A percentile compares a stretch with the other conserved stretches of the same genome.
Conservation (phyloP, 192 early-diverging fungal genomes). For the Podila minutissima region DNA sequence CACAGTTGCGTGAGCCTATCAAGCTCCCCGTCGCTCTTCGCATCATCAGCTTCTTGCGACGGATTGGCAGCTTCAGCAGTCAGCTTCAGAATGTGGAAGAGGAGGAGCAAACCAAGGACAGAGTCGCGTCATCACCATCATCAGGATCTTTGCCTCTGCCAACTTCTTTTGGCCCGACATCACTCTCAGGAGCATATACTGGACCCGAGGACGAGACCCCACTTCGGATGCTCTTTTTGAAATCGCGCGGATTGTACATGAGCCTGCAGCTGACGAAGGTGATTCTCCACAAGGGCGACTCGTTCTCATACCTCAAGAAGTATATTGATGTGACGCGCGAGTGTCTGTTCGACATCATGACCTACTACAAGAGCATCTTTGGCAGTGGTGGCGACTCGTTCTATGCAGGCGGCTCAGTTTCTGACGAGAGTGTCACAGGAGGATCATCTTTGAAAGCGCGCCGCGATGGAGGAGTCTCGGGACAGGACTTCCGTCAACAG, state of each 20-base stretch:
- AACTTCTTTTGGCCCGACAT: not conserved
- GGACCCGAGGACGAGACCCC: slow-evolving; percentile 65
- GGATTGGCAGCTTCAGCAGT: slow-evolving; percentile 69
- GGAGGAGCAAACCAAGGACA: slow-evolving; percentile 9
- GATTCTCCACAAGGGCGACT: slow-evolving; percentile 57
- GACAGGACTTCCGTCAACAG: not conserved
- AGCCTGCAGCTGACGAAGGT: slow-evolving; percentile 61
- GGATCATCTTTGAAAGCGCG: slow-evolving; percentile 16
- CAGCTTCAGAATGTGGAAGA: slow-evolving; percentile 23
- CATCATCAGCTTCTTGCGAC: slow-evolving; percentile 80
- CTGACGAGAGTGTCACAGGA: slow-evolving; percentile 2
- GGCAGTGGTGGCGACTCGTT: slow-evolving; percentile 41
- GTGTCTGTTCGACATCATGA: slow-evolving; percentile 83
- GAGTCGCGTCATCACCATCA: not conserved
- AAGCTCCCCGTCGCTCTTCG: slow-evolving; percentile 81
- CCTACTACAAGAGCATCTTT: slow-evolving; percentile 84
- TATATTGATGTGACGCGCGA: slow-evolving; percentile 85
- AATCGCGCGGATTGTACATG: slow-evolving; percentile 73
- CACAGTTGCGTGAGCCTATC: slow-evolving; percentile 72
- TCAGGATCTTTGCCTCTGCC: not conserved
- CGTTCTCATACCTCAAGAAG: slow-evolving; percentile 74
- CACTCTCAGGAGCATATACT: not conserved
- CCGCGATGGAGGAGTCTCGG: not conserved
- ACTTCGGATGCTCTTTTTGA: slow-evolving; percentile 77
- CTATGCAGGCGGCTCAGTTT: slow-evolving; percentile 11